phyloP scores from a whole-genome alignment of 345 rosid species.

The Lepidium aucheri region DNA sequence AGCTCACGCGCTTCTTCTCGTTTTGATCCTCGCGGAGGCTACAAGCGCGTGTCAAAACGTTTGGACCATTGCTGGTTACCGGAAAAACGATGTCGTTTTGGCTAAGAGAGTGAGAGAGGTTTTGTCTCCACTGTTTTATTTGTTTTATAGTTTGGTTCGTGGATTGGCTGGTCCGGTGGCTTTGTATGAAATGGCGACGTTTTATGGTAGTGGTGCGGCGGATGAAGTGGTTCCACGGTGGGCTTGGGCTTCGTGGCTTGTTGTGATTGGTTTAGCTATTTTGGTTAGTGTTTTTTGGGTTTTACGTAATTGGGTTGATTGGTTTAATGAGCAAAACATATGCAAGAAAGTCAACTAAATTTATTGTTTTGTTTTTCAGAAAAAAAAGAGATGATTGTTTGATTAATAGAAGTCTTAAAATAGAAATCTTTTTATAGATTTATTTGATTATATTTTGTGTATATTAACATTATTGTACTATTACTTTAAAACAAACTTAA shows the following conservation, averaged over 20 bases:
- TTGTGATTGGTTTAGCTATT: conserved; percentile 49
- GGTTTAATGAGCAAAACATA: conserved; percentile 35
- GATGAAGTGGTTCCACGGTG: conserved; percentile 47
- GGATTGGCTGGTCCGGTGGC: conserved; percentile 57
- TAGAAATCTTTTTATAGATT: neutral
- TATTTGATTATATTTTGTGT: neutral
- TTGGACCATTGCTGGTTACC: conserved; percentile 47
- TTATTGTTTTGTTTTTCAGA: no score
- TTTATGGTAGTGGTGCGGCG: conserved; percentile 37
- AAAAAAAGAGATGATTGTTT: neutral
- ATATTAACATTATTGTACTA: neutral
- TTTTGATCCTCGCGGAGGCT: conserved; percentile 65
- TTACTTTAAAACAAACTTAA: neutral
- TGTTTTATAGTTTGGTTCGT: conserved; percentile 52
- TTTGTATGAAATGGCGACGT: conserved; percentile 42
- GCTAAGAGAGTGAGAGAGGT: conserved; percentile 39
- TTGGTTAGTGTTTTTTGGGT: conserved; percentile 62
- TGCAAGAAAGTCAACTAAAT: conserved; percentile 2
- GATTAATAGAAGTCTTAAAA: neutral
- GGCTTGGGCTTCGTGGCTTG: conserved; percentile 87
- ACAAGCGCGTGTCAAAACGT: conserved; percentile 77
- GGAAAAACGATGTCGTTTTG: conserved; percentile 33
- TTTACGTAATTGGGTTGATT: conserved; percentile 43
- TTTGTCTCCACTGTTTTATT: conserved; percentile 47
- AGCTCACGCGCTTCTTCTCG: conserved; percentile 47